These are phyloP conservation scores for Globisporangium cylindrosporum DNA, from an alignment of 352 stramenopile species.

Conservation along the genomic window DNA sequence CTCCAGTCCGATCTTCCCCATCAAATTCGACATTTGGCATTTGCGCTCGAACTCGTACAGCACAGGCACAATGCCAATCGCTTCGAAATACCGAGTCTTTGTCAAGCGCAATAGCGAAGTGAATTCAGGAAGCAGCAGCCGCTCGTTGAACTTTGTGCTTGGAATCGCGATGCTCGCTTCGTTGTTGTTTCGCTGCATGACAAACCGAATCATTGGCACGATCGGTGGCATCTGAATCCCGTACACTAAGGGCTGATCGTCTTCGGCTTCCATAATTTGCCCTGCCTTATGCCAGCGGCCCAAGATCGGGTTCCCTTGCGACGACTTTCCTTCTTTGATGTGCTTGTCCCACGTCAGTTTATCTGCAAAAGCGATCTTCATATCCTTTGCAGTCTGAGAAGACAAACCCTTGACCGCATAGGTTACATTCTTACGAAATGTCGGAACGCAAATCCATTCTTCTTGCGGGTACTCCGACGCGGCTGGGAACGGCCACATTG, in stretches of 20 bases:
- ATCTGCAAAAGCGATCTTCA: slow-evolving; percentile 43
- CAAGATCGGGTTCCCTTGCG: slow-evolving; percentile 68
- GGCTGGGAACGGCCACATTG: slow-evolving; percentile 61
- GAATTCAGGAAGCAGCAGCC: slow-evolving; percentile 65
- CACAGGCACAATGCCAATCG: slow-evolving; percentile 77
- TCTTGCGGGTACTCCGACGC: slow-evolving; percentile 18
- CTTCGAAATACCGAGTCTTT: slow-evolving; percentile 76
- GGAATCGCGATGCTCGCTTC: slow-evolving; percentile 53
- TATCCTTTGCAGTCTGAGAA: slow-evolving; percentile 37
- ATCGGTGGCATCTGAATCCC: slow-evolving; percentile 71
- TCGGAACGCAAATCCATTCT: slow-evolving; percentile 79
- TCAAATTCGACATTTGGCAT: slow-evolving; percentile 86
- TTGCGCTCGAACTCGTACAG: slow-evolving; percentile 89
- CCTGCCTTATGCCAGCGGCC: slow-evolving; percentile 73
- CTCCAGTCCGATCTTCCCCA: slow-evolving; percentile 71
- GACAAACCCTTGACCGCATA: slow-evolving; percentile 58
- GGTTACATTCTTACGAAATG: slow-evolving; percentile 60
- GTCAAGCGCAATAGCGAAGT: slow-evolving; percentile 59
- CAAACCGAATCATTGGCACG: slow-evolving; percentile 75
- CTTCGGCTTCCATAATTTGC: slow-evolving; percentile 54
- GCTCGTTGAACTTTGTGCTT: slow-evolving; percentile 77
- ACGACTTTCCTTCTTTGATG: slow-evolving; percentile 64
- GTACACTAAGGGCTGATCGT: slow-evolving; percentile 60
- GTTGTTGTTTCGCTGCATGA: slow-evolving; percentile 76
- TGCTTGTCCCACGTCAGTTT: slow-evolving; percentile 48